phyloP scores from a whole-genome alignment of 164 flowering plant species.

The Macadamia integrifolia region DNA sequence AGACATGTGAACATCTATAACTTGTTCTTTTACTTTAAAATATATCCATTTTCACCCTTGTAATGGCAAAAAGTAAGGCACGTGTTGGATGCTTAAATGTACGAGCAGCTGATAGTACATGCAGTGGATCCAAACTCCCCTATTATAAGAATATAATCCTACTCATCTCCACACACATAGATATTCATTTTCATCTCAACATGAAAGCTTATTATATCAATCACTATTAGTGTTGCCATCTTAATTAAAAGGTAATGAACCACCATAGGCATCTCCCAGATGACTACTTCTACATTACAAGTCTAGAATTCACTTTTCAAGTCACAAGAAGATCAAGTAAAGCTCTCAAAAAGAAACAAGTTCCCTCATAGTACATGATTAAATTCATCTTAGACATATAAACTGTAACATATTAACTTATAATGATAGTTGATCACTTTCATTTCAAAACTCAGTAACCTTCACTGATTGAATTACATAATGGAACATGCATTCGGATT shows the following conservation, averaged over 20 bases:
- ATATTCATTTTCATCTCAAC: not conserved
- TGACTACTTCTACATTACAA: not conserved
- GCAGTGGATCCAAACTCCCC: too few species aligned
- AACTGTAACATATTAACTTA: not conserved
- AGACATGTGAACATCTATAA: too few species aligned
- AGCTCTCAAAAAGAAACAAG: not conserved
- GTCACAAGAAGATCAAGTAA: not conserved
- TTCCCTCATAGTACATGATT: not conserved
- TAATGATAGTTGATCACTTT: not conserved
- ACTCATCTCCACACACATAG: not conserved
- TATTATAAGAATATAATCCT: not conserved
- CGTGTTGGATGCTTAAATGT: too few species aligned
- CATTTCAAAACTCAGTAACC: not conserved
- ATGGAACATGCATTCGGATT: conserved; percentile 69
- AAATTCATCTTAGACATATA: not conserved
- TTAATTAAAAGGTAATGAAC: not conserved
- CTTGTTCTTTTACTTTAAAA: too few species aligned
- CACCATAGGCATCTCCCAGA: not conserved
- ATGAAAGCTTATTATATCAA: not conserved
- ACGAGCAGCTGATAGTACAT: too few species aligned
- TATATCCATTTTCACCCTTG: too few species aligned
- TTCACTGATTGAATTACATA: conserved; percentile 28
- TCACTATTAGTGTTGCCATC: not conserved
- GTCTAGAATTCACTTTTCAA: not conserved
- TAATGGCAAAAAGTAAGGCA: too few species aligned